Evolutionary conservation across 441 rosid genomes (phyloP).

Genomic region (Arabidopsis lyrata): DNA sequence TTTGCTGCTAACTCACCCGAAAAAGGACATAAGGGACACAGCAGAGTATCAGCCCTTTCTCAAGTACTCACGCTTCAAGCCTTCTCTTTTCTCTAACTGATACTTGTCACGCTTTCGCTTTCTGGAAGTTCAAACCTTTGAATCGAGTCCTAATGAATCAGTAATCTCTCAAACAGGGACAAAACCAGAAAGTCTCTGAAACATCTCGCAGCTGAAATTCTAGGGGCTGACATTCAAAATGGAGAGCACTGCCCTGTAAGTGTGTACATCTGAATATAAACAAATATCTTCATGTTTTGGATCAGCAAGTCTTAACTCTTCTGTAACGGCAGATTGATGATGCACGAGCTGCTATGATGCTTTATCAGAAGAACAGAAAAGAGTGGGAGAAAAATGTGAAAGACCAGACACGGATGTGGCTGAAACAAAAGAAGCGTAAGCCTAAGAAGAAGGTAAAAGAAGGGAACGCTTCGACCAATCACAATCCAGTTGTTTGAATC

Average conservation of each 20-base stretch:
- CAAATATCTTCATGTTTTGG: not conserved
- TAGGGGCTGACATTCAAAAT: conserved; percentile 79
- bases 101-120: conserved; percentile 12
- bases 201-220: conserved; percentile 83
- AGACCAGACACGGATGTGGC: conserved; percentile 64
- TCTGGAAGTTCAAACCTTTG: conserved; percentile 1
- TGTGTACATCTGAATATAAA: conserved; percentile 28
- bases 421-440: conserved; percentile 74
- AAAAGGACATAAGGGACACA: conserved; percentile 79
- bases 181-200: conserved; percentile 70
- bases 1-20: conserved; percentile 83
- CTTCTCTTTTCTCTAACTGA: conserved; percentile 15
- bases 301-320: not conserved
- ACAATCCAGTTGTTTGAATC: conserved; percentile 28
- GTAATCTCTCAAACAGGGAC: conserved; percentile 55
- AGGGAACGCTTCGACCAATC: conserved; percentile 37
- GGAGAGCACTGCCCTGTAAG: conserved; percentile 98
- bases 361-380: conserved; percentile 72
- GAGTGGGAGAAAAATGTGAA: conserved; percentile 80
- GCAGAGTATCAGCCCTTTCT: conserved; percentile 82
- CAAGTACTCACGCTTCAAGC: conserved; percentile 53
- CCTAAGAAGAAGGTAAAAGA: conserved; percentile 61
- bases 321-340: conserved; percentile 67
- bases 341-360: conserved; percentile 94
- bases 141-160: conserved; percentile 14